Evolutionary conservation across 2,329 filamentous ascomycete genomes (phyloP), one percentile per base, ranked within the genome.

Genomic region (Metarhizium brunneum): DNA sequence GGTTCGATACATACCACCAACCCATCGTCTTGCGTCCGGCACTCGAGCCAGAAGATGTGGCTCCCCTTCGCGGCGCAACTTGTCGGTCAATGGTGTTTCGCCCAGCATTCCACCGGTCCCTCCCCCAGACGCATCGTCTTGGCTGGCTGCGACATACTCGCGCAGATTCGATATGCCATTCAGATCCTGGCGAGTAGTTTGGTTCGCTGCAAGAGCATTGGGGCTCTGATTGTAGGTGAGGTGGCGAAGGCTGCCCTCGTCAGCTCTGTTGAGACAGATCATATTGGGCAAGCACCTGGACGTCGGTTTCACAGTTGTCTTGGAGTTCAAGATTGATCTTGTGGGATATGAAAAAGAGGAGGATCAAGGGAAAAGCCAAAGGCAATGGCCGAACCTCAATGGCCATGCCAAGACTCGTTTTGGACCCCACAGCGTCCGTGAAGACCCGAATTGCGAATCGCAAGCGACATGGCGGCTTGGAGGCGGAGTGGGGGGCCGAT

Each of bases 201-300:
- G 65, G 51, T 75, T 71, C 20, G 75, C 64, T 29, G 77, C 72
- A 54, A 81, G 66, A 29, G 71, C 72, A 1, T n/a, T n/a, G n/a
- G n/a, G 79, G 65, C 71, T 79, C 68, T 81, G 79, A 65, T 82
- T 82, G 72, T 74, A 81, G 32, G 71, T 69, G 52, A 75, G 73
- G 59, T 79, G 77, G 50, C 72, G 65, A 52, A 76, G 68, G 52
- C 67, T 70, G 57, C 73, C 71, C 56, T 81, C 76, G 61, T 81
- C 79, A 51, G 76, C 79, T 58, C 78, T 74, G 35, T 78, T 79
- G 13, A 79, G 77, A 57, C 79, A 79, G 60, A 81, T 82, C 79
- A 82, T 81, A 6, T 16, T 48, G 20, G 13, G 2, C 25, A 11
- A 18, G 18, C 7, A 30, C 20, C 25, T 14, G 6, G 13, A 25